Base-by-base conservation (phyloP, 2,329 filamentous ascomycete genomes). In the Diaporthe citri region DNA sequence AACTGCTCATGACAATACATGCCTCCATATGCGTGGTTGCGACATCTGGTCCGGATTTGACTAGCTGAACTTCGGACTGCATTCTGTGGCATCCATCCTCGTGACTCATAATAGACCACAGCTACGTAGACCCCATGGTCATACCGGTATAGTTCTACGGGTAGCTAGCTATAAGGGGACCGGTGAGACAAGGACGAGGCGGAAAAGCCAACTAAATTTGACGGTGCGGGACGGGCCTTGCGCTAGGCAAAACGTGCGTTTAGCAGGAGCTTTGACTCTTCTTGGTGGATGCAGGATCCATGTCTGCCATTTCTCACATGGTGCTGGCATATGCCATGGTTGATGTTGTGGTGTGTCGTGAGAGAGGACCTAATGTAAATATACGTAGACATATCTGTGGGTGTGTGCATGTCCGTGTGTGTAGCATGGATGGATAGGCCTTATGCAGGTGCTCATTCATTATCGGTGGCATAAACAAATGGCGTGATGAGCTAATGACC, bases 201-300 rank as follows among this genome's bases (percentile, higher is more conserved):
- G 13, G 9, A 20, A 36, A 12, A 59, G 17, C 56, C 56, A n/a
- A 20, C 56, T 31, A 59, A 22, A 34, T 57, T 59, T 59, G 56
- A 59, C 56, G 39, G 56, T 7, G 56, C 56, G 56, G 56, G 56
- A 59, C 56, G 56, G 56, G 56, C 56, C 56, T 59, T 39, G 56
- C 31, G 56, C 56, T 59, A 59, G 34, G 22, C 31, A 39, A 31
- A 34, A 9, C 20, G 31, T 39, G 20, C 9, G 28, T n/a, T 15
- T 52, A n/a, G 8, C 22, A 25, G 48, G n/a, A 52, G 12, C 22
- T 13, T 10, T 25, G 22, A n/a, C 8, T 56, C 3, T 28, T 56
- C 12, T 56, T 17, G 52, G 41, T 17, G 13, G 5, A 6, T 48
- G 43, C 20, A 20, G 8, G 34, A 36, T 57, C 28, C 28, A 36